Base-by-base conservation (phyloP, 345 rosid species). In the Firmiana major region DNA sequence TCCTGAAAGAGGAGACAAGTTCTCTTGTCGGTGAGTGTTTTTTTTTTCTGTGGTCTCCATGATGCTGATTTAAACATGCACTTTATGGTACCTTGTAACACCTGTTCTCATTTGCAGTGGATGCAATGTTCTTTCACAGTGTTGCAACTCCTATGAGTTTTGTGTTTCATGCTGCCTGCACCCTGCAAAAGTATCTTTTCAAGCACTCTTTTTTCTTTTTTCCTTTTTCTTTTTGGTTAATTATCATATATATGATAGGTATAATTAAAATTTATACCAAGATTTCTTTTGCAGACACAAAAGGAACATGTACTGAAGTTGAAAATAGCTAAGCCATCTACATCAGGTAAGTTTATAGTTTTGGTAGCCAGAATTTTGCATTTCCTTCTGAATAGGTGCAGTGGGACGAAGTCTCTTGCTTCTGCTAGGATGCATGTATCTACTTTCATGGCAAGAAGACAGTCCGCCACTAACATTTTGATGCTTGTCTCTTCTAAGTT, bases 101-200 rank as follows among this genome's bases (percentile, higher is more conserved):
- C 63, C 68, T 71, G 43, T 76, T 77, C 31, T 75, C 77, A 26
- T 78, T 80, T 83, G 59, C 77, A 93, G 94, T 75, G 97, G 97
- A 81, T 95, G 99, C 90, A 88, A 87, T 75, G 84, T 89, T 68
- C 86, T 88, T 81, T 88, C 94, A 22, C 88, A 88, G 78, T 95
- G 98, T 74, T 95, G 99, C 80, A 88, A 81, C 81, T 90, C 97
- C 66, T 93, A 95, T 81, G 99, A 93, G 63, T 91, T 72, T 84
- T 95, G 99, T 60, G 98, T 95, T 81, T 89, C 99, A 26, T 95
- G 99, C 88, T 91, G 99, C 80, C 85, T 87, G 65, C 83, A 87
- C 80, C 98, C 99, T 42, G 76, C 90, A 77, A 83, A 81, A 86
- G 97, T 94, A 91, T 84, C 77, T 75, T 74, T 71, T 53, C 42